Percentiles rank a stretch among this genome's conserved stretches.
Conservation (phyloP, 31 red algal genomes). For the Endocladia muricata region DNA sequence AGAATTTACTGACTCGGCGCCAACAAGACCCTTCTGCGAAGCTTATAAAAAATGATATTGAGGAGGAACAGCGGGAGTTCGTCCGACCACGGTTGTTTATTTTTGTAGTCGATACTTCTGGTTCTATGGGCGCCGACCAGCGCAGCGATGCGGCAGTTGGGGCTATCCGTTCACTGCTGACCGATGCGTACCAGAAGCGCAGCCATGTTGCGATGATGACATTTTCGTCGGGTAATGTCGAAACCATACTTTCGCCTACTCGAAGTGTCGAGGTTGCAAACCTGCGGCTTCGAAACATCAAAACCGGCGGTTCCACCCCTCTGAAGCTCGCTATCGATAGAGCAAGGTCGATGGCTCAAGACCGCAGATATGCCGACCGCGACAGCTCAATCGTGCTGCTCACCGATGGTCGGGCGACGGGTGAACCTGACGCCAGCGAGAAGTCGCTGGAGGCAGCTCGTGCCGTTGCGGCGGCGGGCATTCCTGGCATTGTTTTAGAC, state of each 20-base stretch:
- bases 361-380: not conserved
- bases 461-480: too few relatives aligned
- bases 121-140: not conserved
- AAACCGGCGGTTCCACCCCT: not conserved
- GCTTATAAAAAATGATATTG: not conserved
- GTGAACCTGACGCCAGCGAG: constrained; percentile 7
- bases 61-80: not conserved
- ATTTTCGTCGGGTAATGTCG: not conserved
- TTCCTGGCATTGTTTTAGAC: too few relatives aligned
- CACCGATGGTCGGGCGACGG: not conserved
- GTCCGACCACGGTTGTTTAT: not conserved
- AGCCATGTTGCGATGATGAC: not conserved
- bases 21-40: not conserved
- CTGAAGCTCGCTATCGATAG: not conserved
- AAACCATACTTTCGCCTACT: not conserved
- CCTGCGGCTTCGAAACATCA: not conserved
- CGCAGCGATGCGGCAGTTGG: not conserved
- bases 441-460: too few relatives aligned
- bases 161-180: not conserved
- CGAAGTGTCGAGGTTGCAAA: not conserved
- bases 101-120: not conserved
- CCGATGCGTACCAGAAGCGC: not conserved
- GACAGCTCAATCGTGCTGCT: not conserved
- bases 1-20: not conserved
- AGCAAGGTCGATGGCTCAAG: not conserved